phyloP scores from a whole-genome alignment of 2,329 filamentous ascomycete species.

The Alternaria sp. region DNA sequence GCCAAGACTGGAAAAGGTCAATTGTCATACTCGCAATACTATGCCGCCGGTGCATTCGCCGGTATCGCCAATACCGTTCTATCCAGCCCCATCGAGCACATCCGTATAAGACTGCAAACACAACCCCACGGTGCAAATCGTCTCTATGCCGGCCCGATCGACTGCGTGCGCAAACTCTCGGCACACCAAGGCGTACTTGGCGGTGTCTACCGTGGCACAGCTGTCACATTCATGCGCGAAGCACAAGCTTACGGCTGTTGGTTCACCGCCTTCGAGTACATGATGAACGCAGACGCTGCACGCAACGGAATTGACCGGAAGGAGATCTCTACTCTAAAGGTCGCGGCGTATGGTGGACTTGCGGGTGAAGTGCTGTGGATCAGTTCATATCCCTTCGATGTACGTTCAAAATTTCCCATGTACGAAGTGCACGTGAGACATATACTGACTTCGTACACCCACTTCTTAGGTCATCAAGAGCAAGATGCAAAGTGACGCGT shows the following conservation, averaged over 20 bases:
- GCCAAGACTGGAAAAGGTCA: slow-evolving; percentile 50
- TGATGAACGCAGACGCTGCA: slow-evolving; percentile 88
- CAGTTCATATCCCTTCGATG: slow-evolving; percentile 84
- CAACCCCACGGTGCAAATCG: slow-evolving; percentile 84
- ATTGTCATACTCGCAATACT: slow-evolving; percentile 86
- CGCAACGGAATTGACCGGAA: slow-evolving; percentile 77
- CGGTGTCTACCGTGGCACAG: slow-evolving; percentile 85
- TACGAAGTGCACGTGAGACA: not conserved
- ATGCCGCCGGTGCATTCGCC: slow-evolving; percentile 86
- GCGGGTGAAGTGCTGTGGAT: slow-evolving; percentile 96
- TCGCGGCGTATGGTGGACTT: slow-evolving; percentile 89
- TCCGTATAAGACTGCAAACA: slow-evolving; percentile 93
- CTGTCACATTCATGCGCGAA: slow-evolving; percentile 86
- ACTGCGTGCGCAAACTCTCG: slow-evolving; percentile 87
- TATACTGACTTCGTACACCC: not conserved
- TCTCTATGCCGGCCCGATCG: slow-evolving; percentile 82
- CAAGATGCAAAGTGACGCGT: slow-evolving; percentile 98
- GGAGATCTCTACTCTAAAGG: slow-evolving; percentile 81
- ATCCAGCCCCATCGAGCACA: slow-evolving; percentile 93
- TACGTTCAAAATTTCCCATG: slow-evolving; percentile 47
- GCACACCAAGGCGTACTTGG: slow-evolving; percentile 69
- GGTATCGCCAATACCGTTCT: slow-evolving; percentile 88
- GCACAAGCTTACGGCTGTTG: slow-evolving; percentile 94
- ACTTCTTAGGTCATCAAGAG: slow-evolving; percentile 71
- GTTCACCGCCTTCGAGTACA: slow-evolving; percentile 94